These are phyloP conservation scores for Wickerhamiella azymoides DNA, from an alignment of 805 yeast species.

Conservation along the genomic window DNA sequence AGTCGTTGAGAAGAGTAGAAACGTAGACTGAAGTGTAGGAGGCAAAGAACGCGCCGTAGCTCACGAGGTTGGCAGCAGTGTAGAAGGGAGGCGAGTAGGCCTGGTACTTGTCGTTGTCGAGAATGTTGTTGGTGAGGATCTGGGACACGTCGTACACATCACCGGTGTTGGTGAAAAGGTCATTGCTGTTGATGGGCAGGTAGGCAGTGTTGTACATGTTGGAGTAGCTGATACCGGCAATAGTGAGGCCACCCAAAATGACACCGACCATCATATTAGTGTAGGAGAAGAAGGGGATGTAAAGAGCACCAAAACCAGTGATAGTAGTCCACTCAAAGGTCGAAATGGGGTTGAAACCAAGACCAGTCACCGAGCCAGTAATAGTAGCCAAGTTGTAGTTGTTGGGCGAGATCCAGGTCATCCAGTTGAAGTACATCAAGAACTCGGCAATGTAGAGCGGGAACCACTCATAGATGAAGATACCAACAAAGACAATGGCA, in stretches of 20 bases:
- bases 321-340: slow-evolving; percentile 38
- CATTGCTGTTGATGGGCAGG: slow-evolving; percentile 34
- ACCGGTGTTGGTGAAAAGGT: slow-evolving; percentile 39
- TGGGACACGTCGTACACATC: slow-evolving; percentile 31
- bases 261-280: slow-evolving; percentile 24
- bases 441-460: slow-evolving; percentile 56
- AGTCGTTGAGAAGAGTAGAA: slow-evolving; percentile 34
- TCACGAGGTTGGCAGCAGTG: slow-evolving; percentile 39
- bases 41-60: slow-evolving; percentile 38
- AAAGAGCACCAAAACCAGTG: slow-evolving; percentile 26
- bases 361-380: slow-evolving; percentile 46
- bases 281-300: slow-evolving; percentile 29
- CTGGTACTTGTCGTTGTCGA: slow-evolving; percentile 33
- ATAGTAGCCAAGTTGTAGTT: slow-evolving; percentile 47
- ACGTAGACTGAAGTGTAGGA: slow-evolving; percentile 40
- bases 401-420: slow-evolving; percentile 41
- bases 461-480: slow-evolving; percentile 50
- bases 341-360: slow-evolving; percentile 27
- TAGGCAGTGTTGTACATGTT: slow-evolving; percentile 30
- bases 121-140: slow-evolving; percentile 29
- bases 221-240: slow-evolving; percentile 28
- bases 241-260: slow-evolving; percentile 18
- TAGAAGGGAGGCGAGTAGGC: slow-evolving; percentile 45
- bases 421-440: slow-evolving; percentile 50
- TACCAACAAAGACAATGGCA: slow-evolving; percentile 28